Conservation (phyloP, 2,329 filamentous ascomycete species). For the Xylaria sp. region DNA sequence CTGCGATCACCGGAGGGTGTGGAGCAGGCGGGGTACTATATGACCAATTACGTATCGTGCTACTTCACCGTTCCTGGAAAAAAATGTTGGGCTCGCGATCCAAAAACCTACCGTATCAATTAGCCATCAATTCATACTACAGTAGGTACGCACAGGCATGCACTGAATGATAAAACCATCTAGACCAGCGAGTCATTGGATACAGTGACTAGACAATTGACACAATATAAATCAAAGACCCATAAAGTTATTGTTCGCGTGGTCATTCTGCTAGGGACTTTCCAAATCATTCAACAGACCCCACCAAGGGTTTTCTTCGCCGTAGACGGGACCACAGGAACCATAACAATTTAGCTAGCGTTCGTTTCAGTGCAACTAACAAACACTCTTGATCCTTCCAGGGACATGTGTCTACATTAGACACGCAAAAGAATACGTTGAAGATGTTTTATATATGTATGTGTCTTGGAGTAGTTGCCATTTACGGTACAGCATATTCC, state of each 20-base stretch:
- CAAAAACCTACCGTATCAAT: not conserved
- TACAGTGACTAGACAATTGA: not conserved
- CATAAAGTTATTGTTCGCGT: not conserved
- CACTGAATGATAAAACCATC: not conserved
- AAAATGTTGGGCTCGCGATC: slow-evolving; percentile 22
- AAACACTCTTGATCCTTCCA: not conserved
- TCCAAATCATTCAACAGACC: not conserved
- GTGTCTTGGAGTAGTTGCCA: not conserved
- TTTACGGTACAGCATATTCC: not conserved
- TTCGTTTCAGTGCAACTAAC: not conserved
- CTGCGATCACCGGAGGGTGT: slow-evolving; percentile 37
- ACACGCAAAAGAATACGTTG: too few relatives aligned
- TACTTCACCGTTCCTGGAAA: slow-evolving; percentile 23
- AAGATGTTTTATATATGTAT: not conserved
- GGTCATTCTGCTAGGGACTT: not conserved
- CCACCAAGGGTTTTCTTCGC: not conserved
- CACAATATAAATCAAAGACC: not conserved
- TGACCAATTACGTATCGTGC: slow-evolving; percentile 23
- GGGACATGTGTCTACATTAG: not conserved
- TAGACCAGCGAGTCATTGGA: not conserved
- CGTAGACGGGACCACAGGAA: not conserved
- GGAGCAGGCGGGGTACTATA: slow-evolving; percentile 10
- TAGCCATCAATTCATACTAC: not conserved
- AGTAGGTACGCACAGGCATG: too few relatives aligned
- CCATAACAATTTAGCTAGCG: not conserved